Percentiles rank a stretch among this genome's conserved stretches.
Conservation (phyloP, 1,284 basidiomycete genomes). For the Jaminaea rosea region DNA sequence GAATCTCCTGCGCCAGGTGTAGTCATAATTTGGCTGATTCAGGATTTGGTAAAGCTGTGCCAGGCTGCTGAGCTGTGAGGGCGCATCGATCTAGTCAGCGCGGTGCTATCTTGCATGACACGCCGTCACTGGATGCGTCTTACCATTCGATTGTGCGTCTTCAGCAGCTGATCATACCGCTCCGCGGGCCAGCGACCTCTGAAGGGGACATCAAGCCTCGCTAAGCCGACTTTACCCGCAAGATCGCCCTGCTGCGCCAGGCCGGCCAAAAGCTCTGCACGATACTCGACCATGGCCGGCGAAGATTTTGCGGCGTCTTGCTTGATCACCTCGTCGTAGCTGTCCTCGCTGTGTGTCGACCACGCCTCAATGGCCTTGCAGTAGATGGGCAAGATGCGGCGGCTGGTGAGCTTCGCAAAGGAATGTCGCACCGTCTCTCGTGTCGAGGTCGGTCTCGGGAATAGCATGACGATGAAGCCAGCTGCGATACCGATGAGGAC, state of each 20-base stretch:
- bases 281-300: conserved; percentile 17
- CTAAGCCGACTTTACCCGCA: conserved; percentile 53
- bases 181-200: conserved; percentile 53
- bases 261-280: conserved; percentile 49
- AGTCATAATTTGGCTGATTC: conserved; percentile 13
- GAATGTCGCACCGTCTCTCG: conserved; percentile 53
- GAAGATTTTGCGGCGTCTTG: background rate
- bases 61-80: conserved; percentile 27
- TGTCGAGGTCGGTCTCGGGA: conserved; percentile 54
- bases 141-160: conserved; percentile 13
- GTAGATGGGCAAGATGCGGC: conserved; percentile 15
- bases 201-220: conserved; percentile 42
- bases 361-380: conserved; percentile 16
- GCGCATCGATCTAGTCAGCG: background rate
- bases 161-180: conserved; percentile 51
- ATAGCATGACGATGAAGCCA: conserved; percentile 53
- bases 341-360: conserved; percentile 26
- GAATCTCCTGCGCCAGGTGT: conserved; percentile 17
- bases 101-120: background rate
- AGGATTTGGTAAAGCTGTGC: conserved; percentile 12
- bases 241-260: conserved; percentile 47
- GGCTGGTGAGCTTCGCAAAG: conserved; percentile 46
- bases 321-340: conserved; percentile 11
- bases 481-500: conserved; percentile 52
- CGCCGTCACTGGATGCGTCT: background rate